Base-by-base conservation (phyloP, 1,284 basidiomycete species). In the Ceraceosorus guamensis region DNA sequence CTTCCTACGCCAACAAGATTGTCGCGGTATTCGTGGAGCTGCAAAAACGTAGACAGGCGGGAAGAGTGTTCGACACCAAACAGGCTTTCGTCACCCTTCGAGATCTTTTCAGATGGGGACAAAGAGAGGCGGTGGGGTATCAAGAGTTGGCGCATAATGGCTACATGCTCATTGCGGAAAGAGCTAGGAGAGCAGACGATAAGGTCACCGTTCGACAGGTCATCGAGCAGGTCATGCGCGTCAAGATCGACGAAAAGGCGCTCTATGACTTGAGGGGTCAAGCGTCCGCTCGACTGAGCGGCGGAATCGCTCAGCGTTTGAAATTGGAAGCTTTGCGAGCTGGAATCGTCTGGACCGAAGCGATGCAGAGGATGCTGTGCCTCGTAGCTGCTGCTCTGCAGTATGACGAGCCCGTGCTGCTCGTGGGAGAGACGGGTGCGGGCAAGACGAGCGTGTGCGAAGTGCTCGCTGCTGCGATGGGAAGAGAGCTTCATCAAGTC, bases 371-470 rank as follows among this genome's bases (percentile, higher is more conserved):
- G 18, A 80, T 98, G 4, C 92, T 91, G 75, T 81, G 86, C 33
- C 81, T 99, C 7, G 83, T 93, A 16, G 83, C 87, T 4, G 84
- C 87, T 7, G 91, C 90, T 1, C 78, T 97, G 48, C 84, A 83
- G 35, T 90, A 88, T 78, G 87, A 96, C 70, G 95, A 99, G 74
- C 95, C 95, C 0, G 87, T 98, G 18, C 81, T 99, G 4, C 82
- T 99, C n/a, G 93, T 99, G 13, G 95, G 95, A 0, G 93, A 98
- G 78, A 98, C 95, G 0, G 95, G 95, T 31, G 88, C 88, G 3
- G 95, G 95, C 6, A 99, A 99, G 79, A 99, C 95, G 0, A 93
- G 91, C 0, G 88, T 97, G 24, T 97, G 93, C 71, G 91, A 98
- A 74, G 80, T 92, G 6, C 87, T 89, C 59, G 88, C 92, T 0